These are phyloP conservation scores for Sicyos edulis DNA, from an alignment of 306 rosid species.

Conservation along the genomic window DNA sequence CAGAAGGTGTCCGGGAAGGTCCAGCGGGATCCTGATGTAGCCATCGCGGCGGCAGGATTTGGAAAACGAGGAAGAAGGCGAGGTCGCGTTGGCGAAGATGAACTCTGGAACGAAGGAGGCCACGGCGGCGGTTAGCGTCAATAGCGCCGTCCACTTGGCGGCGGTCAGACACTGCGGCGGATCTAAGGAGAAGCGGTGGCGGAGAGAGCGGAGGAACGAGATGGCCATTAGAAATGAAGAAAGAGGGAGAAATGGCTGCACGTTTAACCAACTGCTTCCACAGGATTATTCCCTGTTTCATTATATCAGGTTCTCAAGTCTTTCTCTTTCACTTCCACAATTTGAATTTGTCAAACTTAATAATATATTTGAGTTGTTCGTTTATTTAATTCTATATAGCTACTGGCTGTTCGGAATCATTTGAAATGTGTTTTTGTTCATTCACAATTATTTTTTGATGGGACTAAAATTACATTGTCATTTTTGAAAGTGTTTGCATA, in stretches of 20 bases:
- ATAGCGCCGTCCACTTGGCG: slow-evolving; percentile 40
- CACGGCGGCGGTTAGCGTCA: slow-evolving; percentile 38
- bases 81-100: slow-evolving; percentile 39
- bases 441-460: no score
- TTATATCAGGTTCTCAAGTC: background rate
- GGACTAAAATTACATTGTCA: no score
- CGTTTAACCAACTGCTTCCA: background rate
- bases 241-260: slow-evolving; percentile 6
- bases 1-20: slow-evolving; percentile 45
- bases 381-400: no score
- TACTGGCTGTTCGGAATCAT: no score
- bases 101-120: slow-evolving; percentile 46
- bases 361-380: no score
- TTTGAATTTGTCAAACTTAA: no score
- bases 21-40: slow-evolving; percentile 46
- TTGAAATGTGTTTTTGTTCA: no score
- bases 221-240: slow-evolving; percentile 29
- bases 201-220: slow-evolving; percentile 18
- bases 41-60: slow-evolving; percentile 30
- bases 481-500: no score
- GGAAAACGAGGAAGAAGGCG: slow-evolving; percentile 38
- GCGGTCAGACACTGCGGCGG: slow-evolving; percentile 24
- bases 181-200: slow-evolving; percentile 24
- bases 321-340: background rate
- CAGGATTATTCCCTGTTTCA: background rate